Percentiles rank a stretch among this genome's conserved stretches.
These are phyloP conservation scores for Yarrowia keelungensis DNA, from an alignment of 805 yeast genomes.

Conservation along the genomic window DNA sequence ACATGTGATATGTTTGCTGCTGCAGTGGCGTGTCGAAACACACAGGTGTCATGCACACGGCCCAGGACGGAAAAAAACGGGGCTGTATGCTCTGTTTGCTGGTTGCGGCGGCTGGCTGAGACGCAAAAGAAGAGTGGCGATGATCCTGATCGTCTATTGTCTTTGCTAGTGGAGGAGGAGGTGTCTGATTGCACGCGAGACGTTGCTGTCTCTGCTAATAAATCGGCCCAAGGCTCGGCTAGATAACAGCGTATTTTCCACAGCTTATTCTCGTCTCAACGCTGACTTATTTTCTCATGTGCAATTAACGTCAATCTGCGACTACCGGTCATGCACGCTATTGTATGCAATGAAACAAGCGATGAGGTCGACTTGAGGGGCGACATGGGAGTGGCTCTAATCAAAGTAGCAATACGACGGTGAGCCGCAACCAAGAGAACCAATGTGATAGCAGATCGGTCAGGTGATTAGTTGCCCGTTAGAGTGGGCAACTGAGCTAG, in stretches of 20 bases:
- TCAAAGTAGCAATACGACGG: too few species aligned
- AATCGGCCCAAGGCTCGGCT: too few species aligned
- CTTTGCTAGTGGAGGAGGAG: too few species aligned
- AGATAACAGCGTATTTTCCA: too few species aligned
- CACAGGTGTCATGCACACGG: conserved; percentile 9
- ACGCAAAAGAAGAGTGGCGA: background rate
- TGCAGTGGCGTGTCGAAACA: conserved; percentile 31
- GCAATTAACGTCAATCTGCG: background rate
- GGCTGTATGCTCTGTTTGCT: conserved; percentile 7
- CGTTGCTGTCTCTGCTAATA: too few species aligned
- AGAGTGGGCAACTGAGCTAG: too few species aligned
- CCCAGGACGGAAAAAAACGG: conserved; percentile 23
- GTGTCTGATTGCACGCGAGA: too few species aligned
- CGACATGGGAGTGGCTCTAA: too few species aligned
- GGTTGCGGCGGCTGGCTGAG: conserved; percentile 15
- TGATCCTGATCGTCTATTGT: conserved; percentile 21
- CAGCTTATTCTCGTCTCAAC: too few species aligned
- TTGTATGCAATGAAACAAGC: conserved; percentile 2
- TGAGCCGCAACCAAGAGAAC: too few species aligned
- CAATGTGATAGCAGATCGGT: too few species aligned
- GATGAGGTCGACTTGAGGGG: background rate
- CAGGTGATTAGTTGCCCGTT: too few species aligned
- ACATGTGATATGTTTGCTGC: conserved; percentile 38
- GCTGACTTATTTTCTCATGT: background rate
- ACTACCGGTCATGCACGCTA: background rate